Base-by-base conservation (phyloP, 106 monocot genomes). In the Ottelia alismoides region DNA sequence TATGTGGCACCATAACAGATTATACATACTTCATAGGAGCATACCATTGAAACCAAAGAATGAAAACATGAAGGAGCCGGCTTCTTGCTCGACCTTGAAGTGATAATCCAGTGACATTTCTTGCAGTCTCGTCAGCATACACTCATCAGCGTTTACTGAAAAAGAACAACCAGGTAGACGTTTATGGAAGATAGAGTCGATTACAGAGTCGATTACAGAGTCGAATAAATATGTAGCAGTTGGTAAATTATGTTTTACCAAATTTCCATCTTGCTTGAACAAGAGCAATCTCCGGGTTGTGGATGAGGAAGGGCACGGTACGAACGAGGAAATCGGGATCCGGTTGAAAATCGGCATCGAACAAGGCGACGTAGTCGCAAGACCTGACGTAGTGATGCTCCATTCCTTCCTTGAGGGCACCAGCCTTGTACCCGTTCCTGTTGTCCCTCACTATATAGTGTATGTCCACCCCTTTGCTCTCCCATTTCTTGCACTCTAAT, bases 221-320 rank as follows among this genome's bases (percentile, higher is more conserved):
- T n/a, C n/a, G n/a, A n/a, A n/a, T n/a, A n/a, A n/a, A n/a, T n/a
- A n/a, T n/a, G n/a, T n/a, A n/a, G n/a, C n/a, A n/a, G n/a, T n/a
- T n/a, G n/a, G n/a, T n/a, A n/a, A n/a, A n/a, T n/a, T n/a, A n/a
- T n/a, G n/a, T 6, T 14, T 40, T 50, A 50, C 50, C 50, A 23
- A 50, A 50, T 11, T 50, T 50, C 50, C 50, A 50, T 7, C 50
- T 20, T 20, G 50, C 9, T 50, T 50, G 50, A 50, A 50, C 50
- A 20, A 50, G 50, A 20, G 50, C 50, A 23, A 50, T 23, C 50
- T 50, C 50, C 50, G 50, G 50, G 22, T 50, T 50, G 11, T 50
- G 22, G 1, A 50, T 22, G 22, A 50, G 50, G 50, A 50, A 50
- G 24, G 50, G 50, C 3, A 50, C 11, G 2, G 50, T 50, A 9